Evolutionary conservation across 768 basidiomycete species (phyloP), one percentile per base, ranked within the genome.

Genomic region (Hericium alpestre): DNA sequence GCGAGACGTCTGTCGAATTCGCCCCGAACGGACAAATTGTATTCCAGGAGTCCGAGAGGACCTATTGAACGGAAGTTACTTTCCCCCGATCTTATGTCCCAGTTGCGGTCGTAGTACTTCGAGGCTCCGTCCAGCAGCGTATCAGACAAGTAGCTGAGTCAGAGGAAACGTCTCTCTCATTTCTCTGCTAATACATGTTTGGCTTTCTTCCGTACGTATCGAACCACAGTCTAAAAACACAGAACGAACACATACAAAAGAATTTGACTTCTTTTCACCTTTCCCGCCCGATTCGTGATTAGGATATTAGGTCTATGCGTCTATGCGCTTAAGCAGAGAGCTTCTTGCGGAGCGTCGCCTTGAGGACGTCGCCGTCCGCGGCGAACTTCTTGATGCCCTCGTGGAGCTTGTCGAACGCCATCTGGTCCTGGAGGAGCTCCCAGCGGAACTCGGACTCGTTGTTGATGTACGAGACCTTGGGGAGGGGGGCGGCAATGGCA

Each of bases 351-450:
- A 99, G 77, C 62, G 90, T 69, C 12, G 73, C 71, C 80, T 95
- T 96, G 74, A 99, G 84, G 3, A 89, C 83, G 68, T 84, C 80
- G 57, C 92, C 93, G 67, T 98, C 96, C 76, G 90, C 93, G 53
- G 93, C 94, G 69, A 99, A 99, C 74, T 95, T 96, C 77, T 84
- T 86, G 78, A 99, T 96, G 66, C 96, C 96, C 76, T 97, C 92
- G 72, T 96, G 92, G 56, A 97, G 79, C 78, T 98, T 97, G 72
- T 97, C 95, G 69, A 93, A 95, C n/a, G 95, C 93, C 94, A 97
- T 96, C 69, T 79, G 74, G 73, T 97, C 94, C 67, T 93, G 81
- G 66, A 96, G 83, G 57, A 98, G 86, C 11, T 80, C 64, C 93
- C 93, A 96, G 59, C 91, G 86, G 90, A 98, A 98, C 68, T 93